Conservation (phyloP, 2,329 filamentous ascomycete genomes). For the Stachybotrys chartarum region DNA sequence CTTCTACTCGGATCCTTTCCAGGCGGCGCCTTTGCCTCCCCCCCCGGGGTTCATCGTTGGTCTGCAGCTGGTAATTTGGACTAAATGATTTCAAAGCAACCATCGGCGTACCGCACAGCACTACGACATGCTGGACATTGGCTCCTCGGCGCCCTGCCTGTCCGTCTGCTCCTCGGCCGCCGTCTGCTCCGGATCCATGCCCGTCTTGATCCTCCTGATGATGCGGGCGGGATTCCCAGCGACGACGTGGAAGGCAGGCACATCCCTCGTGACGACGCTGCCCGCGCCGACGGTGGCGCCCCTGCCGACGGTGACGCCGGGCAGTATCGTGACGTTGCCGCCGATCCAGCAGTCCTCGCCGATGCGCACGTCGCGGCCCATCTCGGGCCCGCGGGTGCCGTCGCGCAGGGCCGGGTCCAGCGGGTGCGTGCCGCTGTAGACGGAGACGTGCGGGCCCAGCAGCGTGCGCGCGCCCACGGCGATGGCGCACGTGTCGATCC, state of each 20-base stretch:
- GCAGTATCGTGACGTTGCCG: conserved; percentile 62
- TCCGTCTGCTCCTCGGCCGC: not conserved
- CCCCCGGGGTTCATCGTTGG: too few relatives aligned
- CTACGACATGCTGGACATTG: not conserved
- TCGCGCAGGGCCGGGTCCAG: conserved; percentile 68
- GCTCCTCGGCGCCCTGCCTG: not conserved
- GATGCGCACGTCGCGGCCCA: conserved; percentile 64
- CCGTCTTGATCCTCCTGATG: not conserved
- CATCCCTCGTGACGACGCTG: conserved; percentile 67
- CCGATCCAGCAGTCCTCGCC: conserved; percentile 79
- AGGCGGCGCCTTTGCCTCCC: too few relatives aligned
- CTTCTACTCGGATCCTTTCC: too few relatives aligned
- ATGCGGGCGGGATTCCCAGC: not conserved
- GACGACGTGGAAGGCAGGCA: not conserved
- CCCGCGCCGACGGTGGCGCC: conserved; percentile 72
- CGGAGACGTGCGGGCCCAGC: conserved; percentile 68
- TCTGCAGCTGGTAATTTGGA: not conserved
- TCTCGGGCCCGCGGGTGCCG: conserved; percentile 68
- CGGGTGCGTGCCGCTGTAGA: conserved; percentile 72
- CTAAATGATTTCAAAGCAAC: not conserved
- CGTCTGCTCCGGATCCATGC: not conserved
- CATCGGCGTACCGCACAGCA: not conserved
- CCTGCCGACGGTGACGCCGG: conserved; percentile 71
- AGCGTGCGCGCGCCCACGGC: conserved; percentile 71
- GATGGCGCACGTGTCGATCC: conserved; percentile 70